Base-by-base conservation (phyloP, 2,329 filamentous ascomycete genomes). In the Arthrobotrys entomopaga region DNA sequence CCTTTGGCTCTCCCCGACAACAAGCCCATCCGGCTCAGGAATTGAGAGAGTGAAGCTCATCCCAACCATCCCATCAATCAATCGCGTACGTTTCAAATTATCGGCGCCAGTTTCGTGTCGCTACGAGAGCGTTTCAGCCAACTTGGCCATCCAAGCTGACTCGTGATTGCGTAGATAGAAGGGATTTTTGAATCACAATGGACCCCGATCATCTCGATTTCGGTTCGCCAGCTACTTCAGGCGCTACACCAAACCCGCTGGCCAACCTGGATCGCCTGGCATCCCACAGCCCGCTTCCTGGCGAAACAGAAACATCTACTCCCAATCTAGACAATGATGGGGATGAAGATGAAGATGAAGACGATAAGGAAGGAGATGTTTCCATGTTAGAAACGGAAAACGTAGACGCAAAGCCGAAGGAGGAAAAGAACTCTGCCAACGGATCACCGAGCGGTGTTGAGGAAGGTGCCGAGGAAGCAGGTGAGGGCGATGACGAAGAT, bases 301-400 rank as follows among this genome's bases (percentile, higher is more conserved):
- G 71, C 59, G 71, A 67, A 69, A 75, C 71, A 34, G 71, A 69
- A 48, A 67, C 63, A 8, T 75, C 71, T n/a, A 69, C 64, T 40
- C 71, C 71, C 8, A 75, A 75, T 38, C 71, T 75, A 38, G 63
- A 63, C 16, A 56, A 70, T 60, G 70, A 69, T 50, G 63, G 74
- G 66, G 72, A 75, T 20, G 73, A 70, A 56, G 70, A 69, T 50
- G 63, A 76, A 63, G 72, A 75, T n/a, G 73, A 76, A 38, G 76
- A 77, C 48, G 77, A 79, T 52, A 77, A 78, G 54, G 78, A 69
- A 65, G 75, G 59, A 6, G 71, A 75, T 59, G 34, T 75, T 53
- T 75, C 71, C 63, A 75, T 75, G 71, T 24, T 67, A 24, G 78
- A 72, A 71, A 76, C 66, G 67, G 78, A 77, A 70, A 79, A 71